Conservation (phyloP, 495 filamentous ascomycete genomes). For the Talaromyces proteolyticus region DNA sequence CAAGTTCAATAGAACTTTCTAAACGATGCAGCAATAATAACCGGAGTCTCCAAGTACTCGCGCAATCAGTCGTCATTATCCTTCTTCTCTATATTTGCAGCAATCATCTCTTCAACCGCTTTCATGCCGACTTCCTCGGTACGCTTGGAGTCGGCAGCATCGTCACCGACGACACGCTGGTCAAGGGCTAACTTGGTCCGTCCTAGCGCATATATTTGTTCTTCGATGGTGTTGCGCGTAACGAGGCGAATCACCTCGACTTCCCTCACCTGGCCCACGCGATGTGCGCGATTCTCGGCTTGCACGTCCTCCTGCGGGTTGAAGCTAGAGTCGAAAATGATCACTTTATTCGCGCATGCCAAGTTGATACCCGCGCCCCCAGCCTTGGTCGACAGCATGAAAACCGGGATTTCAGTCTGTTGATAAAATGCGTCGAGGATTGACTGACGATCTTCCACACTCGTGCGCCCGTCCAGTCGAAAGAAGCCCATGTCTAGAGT, state of each 20-base stretch:
- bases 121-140: conserved; percentile 53
- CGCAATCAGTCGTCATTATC: too few species aligned
- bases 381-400: conserved; percentile 87
- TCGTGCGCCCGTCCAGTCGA: conserved; percentile 79
- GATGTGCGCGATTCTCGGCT: conserved; percentile 92
- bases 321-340: conserved; percentile 93
- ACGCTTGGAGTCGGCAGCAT: conserved; percentile 39
- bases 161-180: conserved; percentile 68
- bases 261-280: conserved; percentile 82
- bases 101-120: conserved; percentile 59
- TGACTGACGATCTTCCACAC: conserved; percentile 74
- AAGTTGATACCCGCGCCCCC: conserved; percentile 95
- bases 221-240: conserved; percentile 79
- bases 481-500: conserved; percentile 68
- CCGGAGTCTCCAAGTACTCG: too few species aligned
- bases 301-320: conserved; percentile 97
- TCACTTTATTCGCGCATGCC: conserved; percentile 90
- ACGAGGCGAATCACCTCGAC: conserved; percentile 85
- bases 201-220: conserved; percentile 84
- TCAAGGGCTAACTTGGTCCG: conserved; percentile 92
- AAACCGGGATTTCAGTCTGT: conserved; percentile 74
- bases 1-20: too few species aligned
- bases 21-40: not conserved
- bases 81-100: conserved; percentile 24
- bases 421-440: conserved; percentile 77